Base-by-base conservation (phyloP, 352 stramenopile genomes). In the Globisporangium splendens region DNA sequence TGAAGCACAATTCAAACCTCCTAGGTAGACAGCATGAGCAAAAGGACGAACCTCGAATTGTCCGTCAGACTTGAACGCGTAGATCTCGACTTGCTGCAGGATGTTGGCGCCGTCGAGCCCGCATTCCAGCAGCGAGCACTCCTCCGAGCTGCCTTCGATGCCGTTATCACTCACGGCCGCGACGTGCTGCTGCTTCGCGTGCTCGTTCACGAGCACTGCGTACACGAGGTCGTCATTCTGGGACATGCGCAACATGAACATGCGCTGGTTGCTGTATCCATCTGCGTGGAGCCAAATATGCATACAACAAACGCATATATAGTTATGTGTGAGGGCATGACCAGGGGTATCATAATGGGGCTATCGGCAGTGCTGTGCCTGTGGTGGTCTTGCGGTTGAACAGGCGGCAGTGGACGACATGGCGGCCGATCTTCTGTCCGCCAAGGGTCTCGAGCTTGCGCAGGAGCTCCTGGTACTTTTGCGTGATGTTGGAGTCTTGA, bases 211-310 rank as follows among this genome's bases (percentile, higher is more conserved):
- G 18, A 95, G 69, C 54, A 91, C 83, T 1, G 85, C 83, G 68
- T 93, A 95, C 58, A 95, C 79, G 31, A 91, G 64, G 59, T 91
- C 85, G 54, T 95, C 82, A 59, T 91, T 93, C 60, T 95, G 85
- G 11, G 83, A 93, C 83, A 92, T 93, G n/a, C 85, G 68, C 51
- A 95, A 70, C 81, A 95, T 89, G 75, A 90, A 92, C 85, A 95
- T 95, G 69, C 85, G 85, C 73, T 95, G 85, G 74, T 93, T 95
- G 54, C 69, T 73, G 71, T 89, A 91, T 35, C 81, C 83, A 56
- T 84, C 85, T 89, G 62, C 31, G 10, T 35, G 3, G 12, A 58
- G 28, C 38, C 24, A 31, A 73, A 8, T 21, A 65, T n/a, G 15
- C 21, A 42, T 50, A 8, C 59, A 15, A 2, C 31, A n/a, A 20